Evolutionary conservation across 768 basidiomycete species (phyloP).

Genomic region (Xerocomus brunneocitrinus): DNA sequence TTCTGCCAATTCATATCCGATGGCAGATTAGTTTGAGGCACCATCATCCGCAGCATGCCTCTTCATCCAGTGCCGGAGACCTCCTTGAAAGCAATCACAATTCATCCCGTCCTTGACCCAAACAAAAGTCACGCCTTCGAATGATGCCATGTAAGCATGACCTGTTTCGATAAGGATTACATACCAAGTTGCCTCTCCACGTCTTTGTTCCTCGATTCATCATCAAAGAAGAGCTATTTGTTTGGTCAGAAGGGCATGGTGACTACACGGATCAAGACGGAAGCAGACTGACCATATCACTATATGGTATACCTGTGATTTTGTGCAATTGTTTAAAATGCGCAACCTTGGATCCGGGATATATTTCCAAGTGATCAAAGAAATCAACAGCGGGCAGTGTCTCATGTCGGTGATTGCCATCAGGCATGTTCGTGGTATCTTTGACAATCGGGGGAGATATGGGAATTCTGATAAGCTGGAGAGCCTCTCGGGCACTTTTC

Average conservation of each 20-base stretch:
- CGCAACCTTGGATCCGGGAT: slow-evolving; percentile 74
- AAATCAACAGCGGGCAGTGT: slow-evolving; percentile 50
- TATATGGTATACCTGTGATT: slow-evolving; percentile 71
- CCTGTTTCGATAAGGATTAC: background rate
- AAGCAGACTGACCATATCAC: slow-evolving; percentile 59
- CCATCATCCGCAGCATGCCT: slow-evolving; percentile 29
- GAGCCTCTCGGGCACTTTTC: slow-evolving; percentile 67
- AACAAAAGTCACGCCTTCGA: slow-evolving; percentile 73
- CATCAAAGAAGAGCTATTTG: slow-evolving; percentile 63
- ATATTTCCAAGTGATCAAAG: slow-evolving; percentile 72
- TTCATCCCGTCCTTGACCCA: slow-evolving; percentile 64
- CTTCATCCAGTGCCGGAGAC: slow-evolving; percentile 66
- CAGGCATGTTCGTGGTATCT: slow-evolving; percentile 7
- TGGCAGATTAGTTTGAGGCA: slow-evolving; percentile 5
- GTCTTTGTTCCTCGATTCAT: slow-evolving; percentile 55
- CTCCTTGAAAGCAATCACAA: slow-evolving; percentile 60
- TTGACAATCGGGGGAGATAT: slow-evolving; percentile 33
- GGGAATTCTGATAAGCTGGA: slow-evolving; percentile 57
- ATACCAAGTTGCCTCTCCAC: slow-evolving; percentile 48
- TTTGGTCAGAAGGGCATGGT: background rate
- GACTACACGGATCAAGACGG: background rate
- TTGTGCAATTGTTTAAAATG: slow-evolving; percentile 76
- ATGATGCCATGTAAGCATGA: background rate
- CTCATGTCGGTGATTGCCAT: slow-evolving; percentile 11
- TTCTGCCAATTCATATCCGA: background rate